Evolutionary conservation across 2,329 filamentous ascomycete species (phyloP), one percentile per base, ranked within the genome.

Genomic region (Allantophomopsis cytisporea): DNA sequence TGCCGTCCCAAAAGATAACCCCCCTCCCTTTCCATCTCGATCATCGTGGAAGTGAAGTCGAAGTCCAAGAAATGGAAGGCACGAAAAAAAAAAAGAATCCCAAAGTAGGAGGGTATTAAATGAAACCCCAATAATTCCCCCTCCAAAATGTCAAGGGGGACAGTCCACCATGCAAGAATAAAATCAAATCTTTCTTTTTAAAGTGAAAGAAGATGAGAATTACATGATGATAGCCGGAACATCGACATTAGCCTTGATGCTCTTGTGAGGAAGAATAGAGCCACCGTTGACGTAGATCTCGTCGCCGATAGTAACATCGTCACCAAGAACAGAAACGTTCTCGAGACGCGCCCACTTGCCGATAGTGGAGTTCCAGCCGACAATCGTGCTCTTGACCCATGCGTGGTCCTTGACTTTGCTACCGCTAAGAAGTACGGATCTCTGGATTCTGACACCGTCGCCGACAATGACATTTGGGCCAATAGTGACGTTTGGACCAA

Each of bases 271-370:
- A 48, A 98, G 69, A 46, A 98, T 82, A 53, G 84, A 93, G 55
- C 88, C 87, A 54, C 89, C 89, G 62, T 98, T 98, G 63, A 95
- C 91, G 63, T 96, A 95, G 51, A 98, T 87, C 66, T 98, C 89
- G 57, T 98, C 89, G 38, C 87, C 89, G 58, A 98, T 94, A 43
- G 85, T 94, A 39, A 98, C 89, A 59, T 98, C 89, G 65, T 98
- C 91, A 50, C 89, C 91, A 15, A 98, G 75, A 39, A 98, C 89
- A n/a, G 85, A 89, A 33, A 96, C 88, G 57, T 98, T 98, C 73
- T 98, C 91, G 47, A 96, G 70, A 50, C 89, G 83, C 43, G 89
- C 89, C 89, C 89, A 98, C 58, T 83, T 83, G 57, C 89, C 89
- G 41, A 98, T 86, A 30, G 78, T 83, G 68, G 86, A 94, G 73